Percentiles rank a stretch among this genome's conserved stretches.
These are phyloP conservation scores for Tulasnella sp. DNA, from an alignment of 768 basidiomycete genomes.

Conservation along the genomic window DNA sequence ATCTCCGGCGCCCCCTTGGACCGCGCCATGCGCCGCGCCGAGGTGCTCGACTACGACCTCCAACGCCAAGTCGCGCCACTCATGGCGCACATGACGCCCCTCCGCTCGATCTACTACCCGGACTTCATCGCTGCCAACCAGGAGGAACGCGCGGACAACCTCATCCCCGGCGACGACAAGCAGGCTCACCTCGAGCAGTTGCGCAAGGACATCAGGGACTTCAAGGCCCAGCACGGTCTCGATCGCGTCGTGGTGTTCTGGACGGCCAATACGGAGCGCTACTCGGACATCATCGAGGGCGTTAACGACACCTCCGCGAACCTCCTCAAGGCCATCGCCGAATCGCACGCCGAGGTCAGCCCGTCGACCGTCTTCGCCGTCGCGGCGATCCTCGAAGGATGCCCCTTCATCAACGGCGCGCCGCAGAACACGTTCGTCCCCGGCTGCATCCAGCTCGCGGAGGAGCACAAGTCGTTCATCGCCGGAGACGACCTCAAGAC, in stretches of 20 bases:
- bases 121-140: conserved; percentile 98
- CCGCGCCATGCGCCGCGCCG: conserved; percentile 83
- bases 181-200: conserved; percentile 84
- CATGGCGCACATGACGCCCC: conserved; percentile 69
- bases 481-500: conserved; percentile 98
- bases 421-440: conserved; percentile 99
- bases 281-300: conserved; percentile 86
- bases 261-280: conserved; percentile 99
- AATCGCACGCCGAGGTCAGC: conserved; percentile 86
- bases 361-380: conserved; percentile 94
- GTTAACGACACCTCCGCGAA: conserved; percentile 91
- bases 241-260: conserved; percentile 92
- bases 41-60: conserved; percentile 92
- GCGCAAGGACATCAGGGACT: conserved; percentile 84
- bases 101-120: conserved; percentile 94
- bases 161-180: conserved; percentile 79
- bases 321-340: conserved; percentile 68
- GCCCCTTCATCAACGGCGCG: conserved; percentile 94
- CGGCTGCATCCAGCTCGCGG: conserved; percentile 85
- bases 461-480: conserved; percentile 81
- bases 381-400: conserved; percentile 87
- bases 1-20: conserved; percentile 80
- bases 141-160: conserved; percentile 88
- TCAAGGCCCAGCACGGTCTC: conserved; percentile 72
- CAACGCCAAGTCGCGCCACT: conserved; percentile 88